These are phyloP conservation scores for Nakaseomyces bracarensis DNA, from an alignment of 1,139 yeast genomes.

Conservation along the genomic window DNA sequence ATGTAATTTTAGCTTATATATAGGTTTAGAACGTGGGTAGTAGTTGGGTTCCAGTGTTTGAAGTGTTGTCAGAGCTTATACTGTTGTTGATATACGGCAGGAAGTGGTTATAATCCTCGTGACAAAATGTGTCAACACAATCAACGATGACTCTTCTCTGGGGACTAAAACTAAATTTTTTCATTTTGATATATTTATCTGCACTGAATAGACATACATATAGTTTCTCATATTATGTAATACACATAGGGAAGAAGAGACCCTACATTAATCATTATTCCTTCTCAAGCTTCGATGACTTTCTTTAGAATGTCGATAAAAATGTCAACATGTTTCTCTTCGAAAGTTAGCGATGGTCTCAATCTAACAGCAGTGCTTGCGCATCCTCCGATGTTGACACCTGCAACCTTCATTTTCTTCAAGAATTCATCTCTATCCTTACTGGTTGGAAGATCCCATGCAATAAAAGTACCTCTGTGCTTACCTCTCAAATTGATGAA, in stretches of 20 bases:
- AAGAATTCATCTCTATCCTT: constrained; percentile 46
- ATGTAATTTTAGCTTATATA: background rate
- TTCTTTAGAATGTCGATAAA: constrained; percentile 43
- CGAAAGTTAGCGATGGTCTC: constrained; percentile 64
- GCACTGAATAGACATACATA: no score
- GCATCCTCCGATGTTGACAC: constrained; percentile 69
- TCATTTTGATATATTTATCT: no score
- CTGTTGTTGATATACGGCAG: no score
- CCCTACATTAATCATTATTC: background rate
- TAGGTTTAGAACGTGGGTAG: no score
- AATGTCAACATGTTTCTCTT: constrained; percentile 57
- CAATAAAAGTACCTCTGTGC: constrained; percentile 61
- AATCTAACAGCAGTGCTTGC: constrained; percentile 57
- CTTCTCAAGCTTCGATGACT: constrained; percentile 2
- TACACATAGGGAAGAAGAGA: no score
- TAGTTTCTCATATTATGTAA: no score
- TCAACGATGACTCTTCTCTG: no score
- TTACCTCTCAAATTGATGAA: constrained; percentile 57
- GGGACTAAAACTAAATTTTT: no score
- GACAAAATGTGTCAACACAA: background rate
- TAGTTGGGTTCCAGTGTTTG: no score
- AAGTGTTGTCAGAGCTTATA: no score
- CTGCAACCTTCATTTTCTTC: constrained; percentile 42
- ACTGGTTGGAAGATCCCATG: constrained; percentile 54
- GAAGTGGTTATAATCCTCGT: background rate